phyloP scores from a whole-genome alignment of 2,329 filamentous ascomycete genomes.

The Diplodia intermedia region DNA sequence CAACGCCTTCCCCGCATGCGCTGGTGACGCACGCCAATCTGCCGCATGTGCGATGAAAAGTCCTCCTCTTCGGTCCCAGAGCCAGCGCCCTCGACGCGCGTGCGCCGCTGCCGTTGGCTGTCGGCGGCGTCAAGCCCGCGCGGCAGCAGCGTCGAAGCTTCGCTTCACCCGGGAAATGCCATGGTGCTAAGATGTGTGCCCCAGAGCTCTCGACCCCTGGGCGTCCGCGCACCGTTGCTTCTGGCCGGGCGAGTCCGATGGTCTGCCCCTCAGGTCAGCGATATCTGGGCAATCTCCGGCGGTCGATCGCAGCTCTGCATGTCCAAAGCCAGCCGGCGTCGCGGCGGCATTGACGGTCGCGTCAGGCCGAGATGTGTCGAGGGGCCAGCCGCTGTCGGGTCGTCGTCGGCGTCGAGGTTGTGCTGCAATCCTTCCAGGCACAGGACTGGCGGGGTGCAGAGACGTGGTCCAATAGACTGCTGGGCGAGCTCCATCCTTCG shows the following conservation, averaged over 20 bases:
- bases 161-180: neutral
- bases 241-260: too few species aligned
- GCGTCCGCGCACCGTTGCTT: too few species aligned
- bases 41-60: neutral
- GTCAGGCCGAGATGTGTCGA: neutral
- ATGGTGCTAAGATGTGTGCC: neutral
- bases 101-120: neutral
- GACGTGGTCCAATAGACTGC: neutral
- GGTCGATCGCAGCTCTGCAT: neutral
- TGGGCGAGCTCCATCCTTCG: neutral
- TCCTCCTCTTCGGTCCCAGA: neutral
- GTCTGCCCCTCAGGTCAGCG: neutral
- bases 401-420: neutral
- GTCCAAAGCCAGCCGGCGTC: neutral
- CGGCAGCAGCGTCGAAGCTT: neutral
- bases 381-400: neutral
- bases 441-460: neutral
- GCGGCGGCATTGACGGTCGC: neutral
- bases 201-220: neutral
- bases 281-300: neutral
- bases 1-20: neutral
- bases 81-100: neutral
- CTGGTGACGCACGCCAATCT: neutral
- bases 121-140: neutral
- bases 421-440: neutral